phyloP scores from a whole-genome alignment of 2,329 filamentous ascomycete species.

The Xylaria sp. region DNA sequence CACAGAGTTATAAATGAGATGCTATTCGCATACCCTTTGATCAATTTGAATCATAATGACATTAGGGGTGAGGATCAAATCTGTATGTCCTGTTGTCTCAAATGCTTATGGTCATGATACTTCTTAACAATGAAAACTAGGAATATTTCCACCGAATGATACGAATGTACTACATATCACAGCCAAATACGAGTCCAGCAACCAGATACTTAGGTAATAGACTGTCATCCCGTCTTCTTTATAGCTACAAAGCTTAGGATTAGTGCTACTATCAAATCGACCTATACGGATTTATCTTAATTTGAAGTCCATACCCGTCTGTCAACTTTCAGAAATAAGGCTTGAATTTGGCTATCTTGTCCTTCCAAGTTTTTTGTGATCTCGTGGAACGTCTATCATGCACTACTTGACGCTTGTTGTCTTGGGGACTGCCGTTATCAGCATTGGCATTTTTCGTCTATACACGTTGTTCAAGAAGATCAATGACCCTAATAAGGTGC shows the following conservation, averaged over 20 bases:
- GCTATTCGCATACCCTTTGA: not conserved
- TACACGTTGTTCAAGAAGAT: slow-evolving; percentile 39
- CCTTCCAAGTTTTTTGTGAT: not conserved
- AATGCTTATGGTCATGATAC: not conserved
- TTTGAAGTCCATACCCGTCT: slow-evolving; percentile 3
- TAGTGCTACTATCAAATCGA: not conserved
- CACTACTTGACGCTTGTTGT: slow-evolving; percentile 36
- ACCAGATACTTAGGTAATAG: not conserved
- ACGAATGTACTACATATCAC: not conserved
- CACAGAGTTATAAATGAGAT: no score
- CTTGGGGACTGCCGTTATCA: slow-evolving; percentile 31
- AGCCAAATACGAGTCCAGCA: slow-evolving; percentile 1
- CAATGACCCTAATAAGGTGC: slow-evolving; percentile 40
- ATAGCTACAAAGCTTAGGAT: not conserved
- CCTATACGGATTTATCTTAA: not conserved
- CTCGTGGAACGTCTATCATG: slow-evolving; percentile 27
- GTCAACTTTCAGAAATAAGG: not conserved
- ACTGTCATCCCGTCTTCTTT: not conserved
- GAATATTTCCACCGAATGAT: not conserved
- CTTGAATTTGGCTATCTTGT: not conserved
- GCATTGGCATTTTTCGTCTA: slow-evolving; percentile 34
- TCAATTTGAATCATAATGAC: not conserved
- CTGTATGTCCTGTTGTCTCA: not conserved
- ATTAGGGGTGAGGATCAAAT: not conserved
- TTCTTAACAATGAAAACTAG: not conserved